Evolutionary conservation across 306 rosid species (phyloP).

Genomic region (Ammopiptanthus mongolicus): DNA sequence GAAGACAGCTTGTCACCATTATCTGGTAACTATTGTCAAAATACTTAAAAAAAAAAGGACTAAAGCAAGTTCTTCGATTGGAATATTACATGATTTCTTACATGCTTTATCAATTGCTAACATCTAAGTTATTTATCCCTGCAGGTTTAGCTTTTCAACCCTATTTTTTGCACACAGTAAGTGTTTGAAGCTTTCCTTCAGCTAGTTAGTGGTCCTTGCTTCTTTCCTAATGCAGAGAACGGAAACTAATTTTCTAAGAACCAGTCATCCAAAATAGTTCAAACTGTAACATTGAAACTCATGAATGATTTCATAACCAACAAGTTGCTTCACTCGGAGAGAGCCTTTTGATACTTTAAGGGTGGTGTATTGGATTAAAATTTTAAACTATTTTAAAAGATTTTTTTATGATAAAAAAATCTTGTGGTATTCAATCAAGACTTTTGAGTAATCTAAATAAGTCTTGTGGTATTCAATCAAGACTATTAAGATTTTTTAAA

Average conservation of each 20-base stretch:
- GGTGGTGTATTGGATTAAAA: too few species aligned
- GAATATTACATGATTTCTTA: not conserved
- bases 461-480: too few species aligned
- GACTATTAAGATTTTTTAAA: too few species aligned
- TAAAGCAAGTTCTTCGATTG: not conserved
- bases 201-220: not conserved
- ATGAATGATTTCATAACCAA: not conserved
- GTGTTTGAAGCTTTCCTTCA: constrained; percentile 5
- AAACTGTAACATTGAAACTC: not conserved
- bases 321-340: not conserved
- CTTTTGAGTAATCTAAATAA: too few species aligned
- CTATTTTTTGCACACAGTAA: constrained; percentile 73
- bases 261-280: not conserved
- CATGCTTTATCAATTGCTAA: not conserved
- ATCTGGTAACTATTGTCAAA: constrained; percentile 42
- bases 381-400: too few species aligned
- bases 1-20: constrained; percentile 52
- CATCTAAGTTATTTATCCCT: not conserved
- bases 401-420: too few species aligned
- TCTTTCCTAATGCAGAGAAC: not conserved
- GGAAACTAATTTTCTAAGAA: not conserved
- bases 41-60: not conserved
- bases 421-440: too few species aligned
- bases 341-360: not conserved
- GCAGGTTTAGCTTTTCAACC: constrained; percentile 75